These are phyloP conservation scores for Suillus tomentosus DNA, from an alignment of 768 basidiomycete genomes.

Conservation along the genomic window DNA sequence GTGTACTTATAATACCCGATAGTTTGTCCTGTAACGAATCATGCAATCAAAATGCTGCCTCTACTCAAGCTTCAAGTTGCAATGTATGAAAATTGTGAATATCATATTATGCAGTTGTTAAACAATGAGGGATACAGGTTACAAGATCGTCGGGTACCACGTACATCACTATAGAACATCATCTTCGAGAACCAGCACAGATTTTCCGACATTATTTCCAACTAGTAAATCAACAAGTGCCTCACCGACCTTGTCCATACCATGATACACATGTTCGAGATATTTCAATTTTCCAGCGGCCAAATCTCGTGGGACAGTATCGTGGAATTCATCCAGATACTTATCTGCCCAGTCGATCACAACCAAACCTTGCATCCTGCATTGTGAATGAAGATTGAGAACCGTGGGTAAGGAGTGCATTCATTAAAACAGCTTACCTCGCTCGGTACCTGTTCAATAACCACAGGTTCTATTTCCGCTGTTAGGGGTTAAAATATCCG, in stretches of 20 bases:
- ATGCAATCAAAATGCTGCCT: background rate
- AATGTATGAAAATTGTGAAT: background rate
- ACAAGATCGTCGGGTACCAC: background rate
- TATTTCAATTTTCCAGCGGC: constrained; percentile 50
- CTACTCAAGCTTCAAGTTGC: background rate
- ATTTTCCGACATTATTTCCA: constrained; percentile 39
- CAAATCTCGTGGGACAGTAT: constrained; percentile 41
- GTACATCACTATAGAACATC: background rate
- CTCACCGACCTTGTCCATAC: constrained; percentile 43
- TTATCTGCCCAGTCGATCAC: constrained; percentile 27
- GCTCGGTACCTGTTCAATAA: constrained; percentile 5
- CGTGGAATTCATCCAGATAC: constrained; percentile 44
- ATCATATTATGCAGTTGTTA: background rate
- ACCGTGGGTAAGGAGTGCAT: background rate
- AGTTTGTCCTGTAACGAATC: background rate
- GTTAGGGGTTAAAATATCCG: background rate
- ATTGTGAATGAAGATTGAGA: background rate
- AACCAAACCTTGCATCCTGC: constrained; percentile 10
- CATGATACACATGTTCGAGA: constrained; percentile 45
- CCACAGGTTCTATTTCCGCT: constrained; percentile 2
- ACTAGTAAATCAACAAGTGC: constrained; percentile 39
- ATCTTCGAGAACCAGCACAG: constrained; percentile 17
- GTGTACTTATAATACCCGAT: background rate
- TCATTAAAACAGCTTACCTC: background rate
- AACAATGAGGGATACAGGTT: background rate